Evolutionary conservation across 345 rosid genomes (phyloP).

Genomic region (Luvunga scandens): DNA sequence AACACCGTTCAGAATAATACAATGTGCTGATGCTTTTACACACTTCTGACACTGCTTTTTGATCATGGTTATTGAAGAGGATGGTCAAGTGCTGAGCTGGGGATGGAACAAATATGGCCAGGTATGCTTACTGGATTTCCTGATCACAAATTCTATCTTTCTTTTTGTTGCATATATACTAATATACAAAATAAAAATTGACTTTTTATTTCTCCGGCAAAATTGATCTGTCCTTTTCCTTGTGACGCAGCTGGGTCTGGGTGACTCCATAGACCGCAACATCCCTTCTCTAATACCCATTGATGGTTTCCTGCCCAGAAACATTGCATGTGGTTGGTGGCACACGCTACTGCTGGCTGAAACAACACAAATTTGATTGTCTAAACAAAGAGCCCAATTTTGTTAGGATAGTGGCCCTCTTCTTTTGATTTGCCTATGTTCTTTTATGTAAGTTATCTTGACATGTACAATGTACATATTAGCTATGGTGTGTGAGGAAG

Average conservation of each 20-base stretch:
- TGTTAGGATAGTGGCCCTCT: constrained; percentile 18
- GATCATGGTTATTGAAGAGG: constrained; percentile 37
- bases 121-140: constrained; percentile 28
- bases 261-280: constrained; percentile 65
- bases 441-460: neutral
- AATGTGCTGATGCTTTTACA: neutral
- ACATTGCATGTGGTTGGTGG: constrained; percentile 86
- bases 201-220: neutral
- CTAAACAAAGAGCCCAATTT: constrained; percentile 17
- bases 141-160: neutral
- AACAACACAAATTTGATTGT: constrained; percentile 22
- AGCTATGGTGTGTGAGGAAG: neutral
- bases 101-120: constrained; percentile 97
- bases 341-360: constrained; percentile 62
- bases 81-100: constrained; percentile 63
- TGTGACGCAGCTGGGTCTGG: constrained; percentile 62
- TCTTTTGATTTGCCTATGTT: neutral
- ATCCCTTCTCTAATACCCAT: constrained; percentile 49
- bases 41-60: neutral
- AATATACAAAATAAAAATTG: neutral
- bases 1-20: neutral
- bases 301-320: constrained; percentile 41
- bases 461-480: neutral
- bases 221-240: neutral
- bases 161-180: neutral